phyloP scores from a whole-genome alignment of 75 land plant genomes.

The Pinus albicaulis region DNA sequence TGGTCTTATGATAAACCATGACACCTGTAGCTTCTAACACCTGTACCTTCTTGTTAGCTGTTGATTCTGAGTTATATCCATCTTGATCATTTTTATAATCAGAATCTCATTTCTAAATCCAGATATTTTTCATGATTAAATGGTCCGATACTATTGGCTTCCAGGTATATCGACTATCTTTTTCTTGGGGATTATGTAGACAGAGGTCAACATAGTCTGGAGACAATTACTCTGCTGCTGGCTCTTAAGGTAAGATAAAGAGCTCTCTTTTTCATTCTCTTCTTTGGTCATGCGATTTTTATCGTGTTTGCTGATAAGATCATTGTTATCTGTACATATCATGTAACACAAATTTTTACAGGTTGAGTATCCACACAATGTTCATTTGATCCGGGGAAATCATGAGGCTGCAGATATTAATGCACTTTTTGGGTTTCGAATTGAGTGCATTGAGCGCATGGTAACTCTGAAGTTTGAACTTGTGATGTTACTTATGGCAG shows the following conservation, averaged over 20 bases:
- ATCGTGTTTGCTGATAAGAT: background rate
- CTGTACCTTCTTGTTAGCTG: no score
- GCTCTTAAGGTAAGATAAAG: slow-evolving; percentile 87
- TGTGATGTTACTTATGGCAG: background rate
- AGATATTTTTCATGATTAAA: slow-evolving; percentile 3
- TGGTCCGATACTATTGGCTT: slow-evolving; percentile 13
- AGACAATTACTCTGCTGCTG: slow-evolving; percentile 90
- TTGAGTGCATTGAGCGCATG: slow-evolving; percentile 99
- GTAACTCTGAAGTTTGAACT: slow-evolving; percentile 35
- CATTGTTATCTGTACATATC: background rate
- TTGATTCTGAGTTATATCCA: background rate
- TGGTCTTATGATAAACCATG: no score
- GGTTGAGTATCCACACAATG: slow-evolving; percentile 94
- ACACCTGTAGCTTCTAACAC: no score
- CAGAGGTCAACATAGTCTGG: slow-evolving; percentile 97
- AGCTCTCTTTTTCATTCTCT: slow-evolving; percentile 6
- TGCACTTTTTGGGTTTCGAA: slow-evolving; percentile 97
- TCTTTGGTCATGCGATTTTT: background rate
- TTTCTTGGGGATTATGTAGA: slow-evolving; percentile 99
- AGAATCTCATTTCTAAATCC: background rate
- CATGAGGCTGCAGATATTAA: slow-evolving; percentile 99
- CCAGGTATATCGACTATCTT: slow-evolving; percentile 98
- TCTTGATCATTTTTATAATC: background rate
- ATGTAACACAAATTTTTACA: slow-evolving; percentile 12
- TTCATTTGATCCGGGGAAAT: slow-evolving; percentile 97